Conservation (phyloP, 176 grass and related monocot species). For the Rhynchospora pubera region DNA sequence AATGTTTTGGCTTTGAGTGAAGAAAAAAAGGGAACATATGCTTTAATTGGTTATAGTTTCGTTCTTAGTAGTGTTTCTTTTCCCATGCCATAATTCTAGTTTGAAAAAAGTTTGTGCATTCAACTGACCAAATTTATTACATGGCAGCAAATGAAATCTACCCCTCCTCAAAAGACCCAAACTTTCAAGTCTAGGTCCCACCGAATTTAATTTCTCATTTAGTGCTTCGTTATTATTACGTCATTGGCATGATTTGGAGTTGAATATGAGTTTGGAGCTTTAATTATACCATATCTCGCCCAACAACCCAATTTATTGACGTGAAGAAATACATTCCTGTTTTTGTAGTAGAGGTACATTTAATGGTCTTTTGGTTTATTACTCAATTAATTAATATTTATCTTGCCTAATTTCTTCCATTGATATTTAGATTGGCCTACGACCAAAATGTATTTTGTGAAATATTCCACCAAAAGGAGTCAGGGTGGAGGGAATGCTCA, state of each 20-base stretch:
- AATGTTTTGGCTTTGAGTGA: not conserved
- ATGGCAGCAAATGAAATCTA: not conserved
- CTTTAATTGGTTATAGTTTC: conserved; percentile 6
- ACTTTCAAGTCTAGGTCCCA: not conserved
- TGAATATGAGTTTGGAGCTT: not conserved
- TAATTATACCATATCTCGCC: not conserved
- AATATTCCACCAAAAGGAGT: conserved; percentile 97
- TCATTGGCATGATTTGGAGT: not conserved
- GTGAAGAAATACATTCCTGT: not conserved
- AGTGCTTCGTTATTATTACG: not conserved
- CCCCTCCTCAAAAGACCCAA: not conserved
- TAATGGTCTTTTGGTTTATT: not conserved
- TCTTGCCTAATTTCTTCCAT: not conserved
- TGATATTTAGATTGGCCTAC: conserved; percentile 57
- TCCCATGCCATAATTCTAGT: not conserved
- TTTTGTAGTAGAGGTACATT: not conserved
- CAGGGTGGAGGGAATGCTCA: conserved; percentile 95
- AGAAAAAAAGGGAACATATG: not conserved
- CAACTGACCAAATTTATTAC: not conserved
- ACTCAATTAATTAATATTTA: not conserved
- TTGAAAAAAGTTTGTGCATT: not conserved
- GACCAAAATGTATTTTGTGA: conserved; percentile 86
- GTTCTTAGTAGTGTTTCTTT: conserved; percentile 2
- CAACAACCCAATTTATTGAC: not conserved
- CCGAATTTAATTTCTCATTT: conserved; percentile 6